These are phyloP conservation scores for Phytophthora syringae DNA, from an alignment of 352 stramenopile species.

Conservation along the genomic window DNA sequence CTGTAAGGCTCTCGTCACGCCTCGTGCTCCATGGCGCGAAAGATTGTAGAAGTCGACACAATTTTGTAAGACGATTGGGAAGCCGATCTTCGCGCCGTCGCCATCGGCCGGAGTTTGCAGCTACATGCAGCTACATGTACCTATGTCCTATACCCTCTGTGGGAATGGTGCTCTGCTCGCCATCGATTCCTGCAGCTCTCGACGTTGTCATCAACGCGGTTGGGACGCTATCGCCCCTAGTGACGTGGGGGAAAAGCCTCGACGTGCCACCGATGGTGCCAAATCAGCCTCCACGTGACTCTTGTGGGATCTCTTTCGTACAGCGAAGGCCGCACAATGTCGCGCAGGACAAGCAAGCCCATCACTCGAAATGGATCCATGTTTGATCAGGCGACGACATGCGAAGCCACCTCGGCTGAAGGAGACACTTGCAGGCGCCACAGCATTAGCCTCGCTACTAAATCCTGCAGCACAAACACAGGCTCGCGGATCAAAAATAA, in stretches of 20 bases:
- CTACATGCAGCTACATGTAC: too few species aligned
- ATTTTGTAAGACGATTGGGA: slow-evolving; percentile 1
- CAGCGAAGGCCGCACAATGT: slow-evolving; percentile 27
- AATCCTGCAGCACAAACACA: not conserved
- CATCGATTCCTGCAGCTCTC: not conserved
- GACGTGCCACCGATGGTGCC: slow-evolving; percentile 8
- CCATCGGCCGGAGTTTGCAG: not conserved
- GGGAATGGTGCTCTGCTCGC: not conserved
- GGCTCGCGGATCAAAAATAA: not conserved
- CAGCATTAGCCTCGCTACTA: not conserved
- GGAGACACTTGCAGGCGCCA: slow-evolving; percentile 9
- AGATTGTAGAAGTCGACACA: slow-evolving; percentile 3
- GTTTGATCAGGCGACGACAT: not conserved
- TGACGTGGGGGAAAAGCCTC: slow-evolving; percentile 2
- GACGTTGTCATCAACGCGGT: not conserved
- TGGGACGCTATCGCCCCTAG: slow-evolving; percentile 4
- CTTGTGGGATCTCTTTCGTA: slow-evolving; percentile 24
- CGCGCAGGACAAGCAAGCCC: too few species aligned
- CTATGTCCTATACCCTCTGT: too few species aligned
- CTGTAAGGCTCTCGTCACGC: slow-evolving; percentile 16
- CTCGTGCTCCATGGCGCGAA: slow-evolving; percentile 10
- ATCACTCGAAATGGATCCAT: slow-evolving; percentile 21
- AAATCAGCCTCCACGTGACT: slow-evolving; percentile 31
- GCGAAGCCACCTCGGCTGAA: slow-evolving; percentile 18
- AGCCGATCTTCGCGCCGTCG: not conserved